Base-by-base conservation (phyloP, 1,139 yeast genomes). In the Sporopachydermia cereana region DNA sequence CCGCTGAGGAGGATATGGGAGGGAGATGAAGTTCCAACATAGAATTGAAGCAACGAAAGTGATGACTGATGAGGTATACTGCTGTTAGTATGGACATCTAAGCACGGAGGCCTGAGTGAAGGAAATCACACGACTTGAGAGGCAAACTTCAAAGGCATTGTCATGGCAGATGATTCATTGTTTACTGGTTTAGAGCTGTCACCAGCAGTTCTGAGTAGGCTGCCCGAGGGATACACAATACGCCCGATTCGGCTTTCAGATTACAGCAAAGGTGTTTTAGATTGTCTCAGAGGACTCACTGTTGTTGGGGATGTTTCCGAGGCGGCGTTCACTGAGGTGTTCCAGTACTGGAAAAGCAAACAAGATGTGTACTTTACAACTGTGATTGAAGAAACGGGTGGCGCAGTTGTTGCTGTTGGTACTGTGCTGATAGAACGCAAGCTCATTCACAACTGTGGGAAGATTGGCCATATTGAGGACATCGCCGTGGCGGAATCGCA, bases 381-480 rank as follows among this genome's bases (percentile, higher is more conserved):
- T 47, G 82, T 78, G 23, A 74, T 79, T 47, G 63, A 70, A 36
- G 66, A 52, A 41, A 55, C 58, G 47, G 51, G 45, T 14, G 61
- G 56, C 44, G 46, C 45, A 2, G 61, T 66, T 2, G 70, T 66
- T 3, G 71, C 67, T 2, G 59, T 64, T 20, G 72, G 72, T 3
- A 60, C 69, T 9, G 58, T 62, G 5, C 65, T 79, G 12, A 64
- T 79, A 7, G 85, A 79, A 57, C 66, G 67, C 44, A 79, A 68
- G 53, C 57, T 68, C 43, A 66, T 68, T 47, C 97, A 89, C 60
- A 76, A 69, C 44, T 79, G 93, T 60, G 95, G 95, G 0, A 62
- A 70, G 46, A 95, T 86, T 12, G 98, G 97, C 3, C 98, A 91
- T 63, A 83, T 91, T 50, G 98, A 91, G 59, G 98, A 91, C 59